Base-by-base conservation (phyloP, 1,139 yeast species). In the Yamadazyma kanchanaburiensis region DNA sequence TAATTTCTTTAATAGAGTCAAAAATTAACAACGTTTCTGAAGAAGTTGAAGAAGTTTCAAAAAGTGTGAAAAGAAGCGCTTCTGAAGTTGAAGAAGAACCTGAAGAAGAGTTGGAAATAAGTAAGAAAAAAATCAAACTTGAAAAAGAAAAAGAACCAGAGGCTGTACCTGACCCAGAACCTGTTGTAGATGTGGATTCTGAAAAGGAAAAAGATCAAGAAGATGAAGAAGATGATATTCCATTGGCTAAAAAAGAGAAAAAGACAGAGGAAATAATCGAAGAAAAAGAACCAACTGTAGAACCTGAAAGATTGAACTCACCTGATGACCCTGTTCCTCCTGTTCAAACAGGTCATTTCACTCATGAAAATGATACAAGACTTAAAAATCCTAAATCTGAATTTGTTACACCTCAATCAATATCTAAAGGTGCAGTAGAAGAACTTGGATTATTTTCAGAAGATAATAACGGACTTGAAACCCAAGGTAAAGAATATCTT, bases 371-470 rank as follows among this genome's bases (percentile, higher is more conserved):
- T 46, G 86, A 75, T 55, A 80, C 80, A 30, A 53, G 75, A 31
- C 63, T 80, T 12, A 79, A 77, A 41, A 83, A 83, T 48, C 94
- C 94, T 1, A 82, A 82, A 44, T 74, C 86, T 0, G 94, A 84
- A 51, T 84, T 80, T 51, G 94, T 84, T 3, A 64, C 77, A 2
- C 66, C 85, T 0, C 94, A 84, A 49, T 75, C 85, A 0, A 59
- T 85, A 26, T 86, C 94, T 0, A 66, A 75, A 3, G 77, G 81
- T 3, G 87, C 89, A 0, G 59, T 68, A 10, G 68, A 73, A 6
- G 77, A 73, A 25, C 58, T 86, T 31, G 89, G 88, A 0, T 59
- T 86, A 22, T 85, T 77, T 43, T 72, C 77, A 6, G 89, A 82
- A 31, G 70, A 71, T 25, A 56, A 76, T 24, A 69, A 74, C 37